phyloP scores from a whole-genome alignment of 192 early-diverging fungal species.

The Podila clonocystis region DNA sequence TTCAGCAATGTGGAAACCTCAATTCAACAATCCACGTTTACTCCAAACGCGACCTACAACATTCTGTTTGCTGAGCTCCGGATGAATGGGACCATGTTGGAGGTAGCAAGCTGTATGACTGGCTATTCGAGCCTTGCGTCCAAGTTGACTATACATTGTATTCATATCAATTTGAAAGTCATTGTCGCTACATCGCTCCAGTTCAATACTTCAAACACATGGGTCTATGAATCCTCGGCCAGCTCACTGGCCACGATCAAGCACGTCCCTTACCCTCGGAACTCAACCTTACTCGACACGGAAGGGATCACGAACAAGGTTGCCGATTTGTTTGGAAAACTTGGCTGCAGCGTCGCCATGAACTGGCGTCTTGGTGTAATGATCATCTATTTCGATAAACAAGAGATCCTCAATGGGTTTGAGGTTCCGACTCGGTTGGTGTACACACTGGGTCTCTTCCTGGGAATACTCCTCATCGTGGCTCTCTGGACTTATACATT shows the following conservation, averaged over 20 bases:
- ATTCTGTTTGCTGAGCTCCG: background rate
- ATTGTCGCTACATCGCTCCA: background rate
- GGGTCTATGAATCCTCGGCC: background rate
- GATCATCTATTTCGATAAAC: background rate
- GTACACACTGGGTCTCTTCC: background rate
- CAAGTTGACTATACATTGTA: background rate
- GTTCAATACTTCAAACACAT: background rate
- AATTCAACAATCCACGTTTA: constrained; percentile 1
- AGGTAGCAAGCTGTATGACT: background rate
- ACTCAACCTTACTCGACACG: background rate
- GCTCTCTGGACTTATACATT: background rate
- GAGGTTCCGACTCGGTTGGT: background rate
- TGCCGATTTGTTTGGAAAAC: background rate
- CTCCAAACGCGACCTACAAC: background rate
- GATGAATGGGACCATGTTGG: background rate
- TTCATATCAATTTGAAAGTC: background rate
- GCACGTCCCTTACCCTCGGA: background rate
- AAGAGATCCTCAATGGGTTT: background rate
- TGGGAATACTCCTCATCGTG: background rate
- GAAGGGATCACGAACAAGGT: background rate
- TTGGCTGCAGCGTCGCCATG: background rate
- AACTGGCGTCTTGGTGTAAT: background rate
- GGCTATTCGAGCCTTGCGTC: background rate
- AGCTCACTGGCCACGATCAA: background rate
- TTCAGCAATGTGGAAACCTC: background rate